Conservation (phyloP, 2,329 filamentous ascomycete genomes). For the Alternaria atra region DNA sequence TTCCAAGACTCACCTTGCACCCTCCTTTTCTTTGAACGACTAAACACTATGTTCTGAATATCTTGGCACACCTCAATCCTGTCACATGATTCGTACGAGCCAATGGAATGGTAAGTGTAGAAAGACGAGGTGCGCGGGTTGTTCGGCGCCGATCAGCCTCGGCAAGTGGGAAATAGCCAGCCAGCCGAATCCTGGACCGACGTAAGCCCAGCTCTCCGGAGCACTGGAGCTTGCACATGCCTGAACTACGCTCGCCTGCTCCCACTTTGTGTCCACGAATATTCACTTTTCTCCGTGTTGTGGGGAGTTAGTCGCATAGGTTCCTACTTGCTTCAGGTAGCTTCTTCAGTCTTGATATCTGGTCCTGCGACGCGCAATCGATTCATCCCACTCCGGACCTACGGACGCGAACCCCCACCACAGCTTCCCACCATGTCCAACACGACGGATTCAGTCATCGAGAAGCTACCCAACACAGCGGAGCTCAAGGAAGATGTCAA, state of each 20-base stretch:
- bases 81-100: not conserved
- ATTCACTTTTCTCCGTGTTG: slow-evolving; percentile 6
- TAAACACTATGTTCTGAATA: too few relatives aligned
- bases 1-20: too few relatives aligned
- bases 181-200: slow-evolving; percentile 27
- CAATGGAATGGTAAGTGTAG: not conserved
- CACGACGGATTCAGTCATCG: slow-evolving; percentile 33
- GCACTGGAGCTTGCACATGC: slow-evolving; percentile 41
- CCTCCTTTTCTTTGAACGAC: too few relatives aligned
- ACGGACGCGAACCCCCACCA: slow-evolving; percentile 9
- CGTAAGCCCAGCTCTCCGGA: slow-evolving; percentile 39
- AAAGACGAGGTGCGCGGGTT: slow-evolving; percentile 9
- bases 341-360: slow-evolving; percentile 5
- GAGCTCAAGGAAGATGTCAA: slow-evolving; percentile 64
- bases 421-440: slow-evolving; percentile 32
- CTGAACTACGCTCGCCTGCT: slow-evolving; percentile 27
- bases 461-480: slow-evolving; percentile 48
- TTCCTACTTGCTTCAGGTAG: not conserved
- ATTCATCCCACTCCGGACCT: not conserved
- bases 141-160: slow-evolving; percentile 31
- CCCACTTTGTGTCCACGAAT: slow-evolving; percentile 15
- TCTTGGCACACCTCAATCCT: not conserved
- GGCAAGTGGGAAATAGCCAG: slow-evolving; percentile 19
- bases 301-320: not conserved
- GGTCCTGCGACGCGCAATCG: slow-evolving; percentile 14